Conservation (phyloP, 1,139 yeast genomes). For the Scheffersomyces insectosa region DNA sequence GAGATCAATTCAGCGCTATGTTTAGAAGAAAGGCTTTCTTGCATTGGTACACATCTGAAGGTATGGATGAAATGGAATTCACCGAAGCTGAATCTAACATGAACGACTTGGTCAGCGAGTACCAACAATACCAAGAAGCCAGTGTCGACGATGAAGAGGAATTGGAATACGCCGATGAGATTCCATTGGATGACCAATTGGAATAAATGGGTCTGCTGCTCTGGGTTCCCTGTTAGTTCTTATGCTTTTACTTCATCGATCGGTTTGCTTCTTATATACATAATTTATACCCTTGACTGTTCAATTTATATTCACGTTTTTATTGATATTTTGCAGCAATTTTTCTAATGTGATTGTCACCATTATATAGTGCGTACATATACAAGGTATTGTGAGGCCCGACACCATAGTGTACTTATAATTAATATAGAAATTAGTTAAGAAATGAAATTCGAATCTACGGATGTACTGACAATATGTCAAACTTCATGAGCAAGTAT, state of each 20-base stretch:
- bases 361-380: too few species aligned
- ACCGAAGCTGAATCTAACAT: slow-evolving; percentile 84
- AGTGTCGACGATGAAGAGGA: slow-evolving; percentile 72
- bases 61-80: slow-evolving; percentile 94
- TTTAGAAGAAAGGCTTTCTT: slow-evolving; percentile 91
- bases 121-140: slow-evolving; percentile 91
- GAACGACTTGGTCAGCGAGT: slow-evolving; percentile 85
- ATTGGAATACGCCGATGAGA: slow-evolving; percentile 67
- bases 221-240: slow-evolving; percentile 1
- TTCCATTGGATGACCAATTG: slow-evolving; percentile 56
- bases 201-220: slow-evolving; percentile 24
- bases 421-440: too few species aligned
- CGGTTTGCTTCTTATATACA: slow-evolving; percentile 14
- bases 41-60: slow-evolving; percentile 94
- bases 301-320: slow-evolving; percentile 2
- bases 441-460: too few species aligned
- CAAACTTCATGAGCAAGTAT: too few species aligned
- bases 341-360: neutral
- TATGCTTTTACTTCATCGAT: slow-evolving; percentile 9
- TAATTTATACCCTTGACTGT: slow-evolving; percentile 16
- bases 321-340: neutral
- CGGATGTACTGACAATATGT: too few species aligned
- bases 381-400: too few species aligned
- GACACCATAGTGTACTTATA: too few species aligned
- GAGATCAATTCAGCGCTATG: slow-evolving; percentile 89